A percentile compares a stretch with the other conserved stretches of the same genome.
These are phyloP conservation scores for Debaryomyces prosopidis DNA, from an alignment of 805 yeast genomes.

Conservation along the genomic window DNA sequence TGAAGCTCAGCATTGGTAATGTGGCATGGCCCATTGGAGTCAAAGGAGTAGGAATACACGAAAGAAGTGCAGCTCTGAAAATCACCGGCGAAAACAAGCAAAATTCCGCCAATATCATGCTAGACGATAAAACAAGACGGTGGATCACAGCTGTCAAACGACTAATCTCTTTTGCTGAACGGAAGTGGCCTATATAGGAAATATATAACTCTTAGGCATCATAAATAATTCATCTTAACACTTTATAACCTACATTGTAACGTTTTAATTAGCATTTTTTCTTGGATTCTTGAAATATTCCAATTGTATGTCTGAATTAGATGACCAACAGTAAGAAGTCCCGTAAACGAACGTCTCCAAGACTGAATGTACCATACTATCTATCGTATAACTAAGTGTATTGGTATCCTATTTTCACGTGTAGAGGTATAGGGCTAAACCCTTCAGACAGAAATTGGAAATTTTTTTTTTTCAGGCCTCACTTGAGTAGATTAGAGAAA, in stretches of 20 bases:
- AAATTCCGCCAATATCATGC: slow-evolving; percentile 68
- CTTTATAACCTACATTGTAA: too few relatives aligned
- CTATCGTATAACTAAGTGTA: too few relatives aligned
- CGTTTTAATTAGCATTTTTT: too few relatives aligned
- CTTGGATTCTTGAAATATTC: too few relatives aligned
- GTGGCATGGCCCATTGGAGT: slow-evolving; percentile 95
- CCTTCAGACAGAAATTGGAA: background rate
- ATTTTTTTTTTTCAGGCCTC: background rate
- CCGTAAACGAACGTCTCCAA: too few relatives aligned
- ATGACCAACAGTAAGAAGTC: too few relatives aligned
- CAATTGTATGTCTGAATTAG: too few relatives aligned
- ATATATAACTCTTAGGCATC: too few relatives aligned
- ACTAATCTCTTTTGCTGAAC: slow-evolving; percentile 57
- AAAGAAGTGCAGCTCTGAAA: slow-evolving; percentile 61
- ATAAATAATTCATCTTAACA: too few relatives aligned
- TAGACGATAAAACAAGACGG: slow-evolving; percentile 67
- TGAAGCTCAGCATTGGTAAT: slow-evolving; percentile 79
- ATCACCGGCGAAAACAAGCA: slow-evolving; percentile 49
- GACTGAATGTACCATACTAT: too few relatives aligned
- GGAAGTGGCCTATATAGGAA: background rate
- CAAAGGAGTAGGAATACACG: slow-evolving; percentile 75
- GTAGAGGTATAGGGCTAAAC: background rate
- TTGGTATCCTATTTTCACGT: background rate
- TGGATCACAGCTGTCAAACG: slow-evolving; percentile 81
- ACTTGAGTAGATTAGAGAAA: background rate